Percentiles rank a stretch among this genome's conserved stretches.
Evolutionary conservation across 805 yeast genomes (phyloP).

Genomic region (Myxozyma neotropica): DNA sequence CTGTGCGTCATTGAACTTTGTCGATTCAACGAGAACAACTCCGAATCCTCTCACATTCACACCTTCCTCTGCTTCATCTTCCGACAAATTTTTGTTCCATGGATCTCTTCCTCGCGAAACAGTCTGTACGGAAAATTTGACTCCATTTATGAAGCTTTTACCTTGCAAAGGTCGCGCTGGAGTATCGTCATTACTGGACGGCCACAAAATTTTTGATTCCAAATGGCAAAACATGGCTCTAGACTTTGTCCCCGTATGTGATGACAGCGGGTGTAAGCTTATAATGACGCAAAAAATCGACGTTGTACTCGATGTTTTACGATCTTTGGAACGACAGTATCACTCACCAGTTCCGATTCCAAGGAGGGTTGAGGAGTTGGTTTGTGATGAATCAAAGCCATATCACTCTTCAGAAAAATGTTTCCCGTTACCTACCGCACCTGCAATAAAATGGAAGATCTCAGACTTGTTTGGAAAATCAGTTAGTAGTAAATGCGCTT

Average conservation of each 20-base stretch:
- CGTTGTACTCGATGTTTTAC: conserved; percentile 70
- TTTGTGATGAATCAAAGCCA: conserved; percentile 70
- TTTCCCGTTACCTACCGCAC: conserved; percentile 68
- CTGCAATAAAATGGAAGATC: conserved; percentile 54
- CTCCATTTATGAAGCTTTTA: conserved; percentile 85
- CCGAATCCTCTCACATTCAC: conserved; percentile 50
- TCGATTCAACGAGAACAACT: conserved; percentile 77
- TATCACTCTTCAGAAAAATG: conserved; percentile 64
- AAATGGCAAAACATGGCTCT: conserved; percentile 94
- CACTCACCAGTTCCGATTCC: conserved; percentile 79
- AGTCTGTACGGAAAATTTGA: conserved; percentile 92
- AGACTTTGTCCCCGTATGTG: conserved; percentile 67
- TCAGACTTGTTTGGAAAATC: conserved; percentile 69
- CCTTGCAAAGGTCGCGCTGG: conserved; percentile 95
- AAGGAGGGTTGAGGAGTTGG: conserved; percentile 62
- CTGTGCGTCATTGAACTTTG: conserved; percentile 91
- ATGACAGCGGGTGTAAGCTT: conserved; percentile 49
- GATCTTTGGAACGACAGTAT: conserved; percentile 57
- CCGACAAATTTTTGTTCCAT: conserved; percentile 47
- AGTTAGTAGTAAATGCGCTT: conserved; percentile 64
- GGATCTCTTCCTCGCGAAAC: conserved; percentile 95
- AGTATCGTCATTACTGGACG: conserved; percentile 78
- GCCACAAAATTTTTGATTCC: conserved; percentile 73
- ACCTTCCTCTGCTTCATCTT: conserved; percentile 3
- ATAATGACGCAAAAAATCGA: conserved; percentile 68